Evolutionary conservation across 306 rosid species (phyloP).

Genomic region (Calophaca sinica): DNA sequence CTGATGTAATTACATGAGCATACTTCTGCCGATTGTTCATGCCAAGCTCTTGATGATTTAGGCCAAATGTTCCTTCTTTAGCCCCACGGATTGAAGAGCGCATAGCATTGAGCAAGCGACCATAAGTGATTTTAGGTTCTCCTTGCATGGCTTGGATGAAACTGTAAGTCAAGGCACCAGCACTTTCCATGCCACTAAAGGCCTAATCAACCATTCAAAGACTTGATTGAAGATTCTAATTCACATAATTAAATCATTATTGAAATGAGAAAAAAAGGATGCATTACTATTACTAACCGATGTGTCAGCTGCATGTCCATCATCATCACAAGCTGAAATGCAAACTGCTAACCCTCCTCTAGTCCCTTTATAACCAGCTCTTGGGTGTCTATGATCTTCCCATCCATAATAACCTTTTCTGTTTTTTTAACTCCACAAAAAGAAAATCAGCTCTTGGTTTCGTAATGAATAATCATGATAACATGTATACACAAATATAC

Average conservation of each 20-base stretch:
- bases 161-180: conserved; percentile 76
- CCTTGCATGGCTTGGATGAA: conserved; percentile 67
- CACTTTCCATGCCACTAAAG: conserved; percentile 47
- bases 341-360: conserved; percentile 61
- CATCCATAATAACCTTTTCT: conserved; percentile 57
- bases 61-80: conserved; percentile 48
- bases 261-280: conserved; percentile 13
- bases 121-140: conserved; percentile 58
- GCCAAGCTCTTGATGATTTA: conserved; percentile 13
- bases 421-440: background rate
- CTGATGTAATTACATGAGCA: conserved; percentile 46
- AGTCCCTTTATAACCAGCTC: conserved; percentile 58
- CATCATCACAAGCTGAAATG: conserved; percentile 61
- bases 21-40: conserved; percentile 42
- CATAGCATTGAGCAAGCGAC: conserved; percentile 58
- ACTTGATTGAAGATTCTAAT: background rate
- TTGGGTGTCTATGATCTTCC: conserved; percentile 49
- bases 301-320: conserved; percentile 57
- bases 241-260: background rate
- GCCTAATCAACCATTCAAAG: conserved; percentile 52
- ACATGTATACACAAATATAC: background rate
- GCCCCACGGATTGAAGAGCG: conserved; percentile 56
- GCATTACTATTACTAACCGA: conserved; percentile 48
- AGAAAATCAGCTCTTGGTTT: conserved; percentile 10
- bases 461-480: background rate